A percentile compares a stretch with the other conserved stretches of the same genome.
phyloP scores from a whole-genome alignment of 306 rosid species.

The Clitoria ternatea region DNA sequence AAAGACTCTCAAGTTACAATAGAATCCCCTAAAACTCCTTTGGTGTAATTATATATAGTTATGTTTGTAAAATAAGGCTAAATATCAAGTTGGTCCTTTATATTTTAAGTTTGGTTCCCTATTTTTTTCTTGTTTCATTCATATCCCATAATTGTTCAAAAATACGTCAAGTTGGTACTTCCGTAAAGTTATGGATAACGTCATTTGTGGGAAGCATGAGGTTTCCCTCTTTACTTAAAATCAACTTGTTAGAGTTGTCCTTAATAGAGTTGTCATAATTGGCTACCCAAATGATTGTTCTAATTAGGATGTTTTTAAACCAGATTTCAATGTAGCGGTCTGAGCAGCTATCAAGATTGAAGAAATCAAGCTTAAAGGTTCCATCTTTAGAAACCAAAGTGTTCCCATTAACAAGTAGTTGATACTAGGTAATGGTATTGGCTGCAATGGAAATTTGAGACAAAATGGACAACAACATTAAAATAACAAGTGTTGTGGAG shows the following conservation, averaged over 20 bases:
- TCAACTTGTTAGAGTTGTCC: conserved; percentile 1
- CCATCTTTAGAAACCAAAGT: conserved; percentile 18
- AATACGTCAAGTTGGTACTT: no score
- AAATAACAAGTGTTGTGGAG: no score
- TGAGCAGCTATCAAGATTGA: background rate
- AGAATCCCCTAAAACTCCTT: no score
- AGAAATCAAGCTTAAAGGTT: conserved; percentile 22
- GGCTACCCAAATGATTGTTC: conserved; percentile 18
- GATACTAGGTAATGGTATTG: background rate
- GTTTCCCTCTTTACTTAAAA: background rate
- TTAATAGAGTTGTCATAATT: conserved; percentile 22
- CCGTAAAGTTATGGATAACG: no score
- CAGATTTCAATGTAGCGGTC: conserved; percentile 17
- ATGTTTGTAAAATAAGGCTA: no score
- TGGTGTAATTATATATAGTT: no score
- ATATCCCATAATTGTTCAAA: no score
- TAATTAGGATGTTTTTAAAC: background rate
- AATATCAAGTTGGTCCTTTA: no score
- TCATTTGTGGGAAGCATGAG: background rate
- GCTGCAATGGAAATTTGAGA: background rate
- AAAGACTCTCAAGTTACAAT: no score
- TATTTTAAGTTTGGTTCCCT: no score
- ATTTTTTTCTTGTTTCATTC: no score
- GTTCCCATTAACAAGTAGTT: background rate
- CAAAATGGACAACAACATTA: background rate